Evolutionary conservation across 495 filamentous ascomycete species (phyloP), one percentile per base, ranked within the genome.

Genomic region (Aspergillus indologenus): DNA sequence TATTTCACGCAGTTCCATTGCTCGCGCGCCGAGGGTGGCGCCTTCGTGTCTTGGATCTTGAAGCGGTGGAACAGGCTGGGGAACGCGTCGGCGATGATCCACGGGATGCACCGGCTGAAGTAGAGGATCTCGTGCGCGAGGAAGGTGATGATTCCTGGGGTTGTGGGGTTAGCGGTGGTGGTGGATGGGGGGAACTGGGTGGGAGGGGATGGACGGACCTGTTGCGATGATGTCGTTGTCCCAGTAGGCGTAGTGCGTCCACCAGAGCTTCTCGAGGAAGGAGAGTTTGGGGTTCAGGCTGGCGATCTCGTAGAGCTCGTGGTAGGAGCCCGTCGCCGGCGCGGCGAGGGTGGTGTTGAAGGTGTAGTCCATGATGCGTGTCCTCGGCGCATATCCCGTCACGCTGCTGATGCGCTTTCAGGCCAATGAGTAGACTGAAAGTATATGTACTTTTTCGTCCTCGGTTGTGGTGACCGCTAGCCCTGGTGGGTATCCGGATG

Each of bases 161-260:
- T 58, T 63, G 42, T n/a, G 24, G 5, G 4, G 9, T 21, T 19
- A 29, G 48, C 14, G 56, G 42, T 34, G 3, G 4, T 17, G 6
- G 43, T 5, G 14, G 19, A 18, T n/a, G 5, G 14, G 20, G 8
- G 0, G 8, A 2, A n/a, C 34, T 31, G 2, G 23, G 42, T 23
- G 1, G 5, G 15, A 12, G 42, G 21, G 1, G 22, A 53, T 21
- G 61, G n/a, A n/a, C n/a, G n/a, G n/a, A 66, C 92, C 93, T 12
- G 93, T 98, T 52, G 93, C 93, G 42, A 98, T 85, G 46, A 88
- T 85, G 78, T 98, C 93, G 66, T 98, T 97, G 66, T 92, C 87
- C 91, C 97, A 95, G 82, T 87, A 98, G n/a, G 91, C 83, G 69
- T 98, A 98, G 90, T 92, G 89, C 69, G 94, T 90, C 31, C 89